A percentile compares a stretch with the other conserved stretches of the same genome.
phyloP scores from a whole-genome alignment of 176 grass and related monocot species.

The Oryza punctata region DNA sequence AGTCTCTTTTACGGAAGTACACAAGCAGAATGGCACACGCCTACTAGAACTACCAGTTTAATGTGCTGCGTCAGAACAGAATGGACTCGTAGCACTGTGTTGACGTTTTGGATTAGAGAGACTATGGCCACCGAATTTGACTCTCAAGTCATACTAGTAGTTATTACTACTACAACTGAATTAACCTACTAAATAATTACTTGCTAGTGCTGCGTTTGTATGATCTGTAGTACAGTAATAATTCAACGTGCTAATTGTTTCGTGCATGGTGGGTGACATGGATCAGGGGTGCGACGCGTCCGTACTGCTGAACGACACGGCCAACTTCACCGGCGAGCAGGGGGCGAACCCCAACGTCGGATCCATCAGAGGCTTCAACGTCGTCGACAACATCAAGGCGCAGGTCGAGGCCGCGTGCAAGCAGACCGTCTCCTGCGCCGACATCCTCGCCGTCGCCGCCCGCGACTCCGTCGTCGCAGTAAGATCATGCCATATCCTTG shows the following conservation, averaged over 20 bases:
- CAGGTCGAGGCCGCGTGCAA: slow-evolving; percentile 51
- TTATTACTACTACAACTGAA: neutral
- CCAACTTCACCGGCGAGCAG: slow-evolving; percentile 61
- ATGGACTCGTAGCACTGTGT: neutral
- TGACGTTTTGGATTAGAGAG: neutral
- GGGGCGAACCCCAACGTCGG: slow-evolving; percentile 26
- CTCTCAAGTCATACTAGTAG: neutral
- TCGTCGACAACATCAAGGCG: slow-evolving; percentile 58
- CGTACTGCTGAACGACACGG: slow-evolving; percentile 54
- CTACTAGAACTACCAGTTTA: neutral
- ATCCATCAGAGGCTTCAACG: slow-evolving; percentile 51
- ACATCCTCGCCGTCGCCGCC: slow-evolving; percentile 74
- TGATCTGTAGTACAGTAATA: neutral
- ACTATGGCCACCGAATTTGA: neutral
- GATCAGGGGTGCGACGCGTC: slow-evolving; percentile 58
- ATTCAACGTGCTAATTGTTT: neutral
- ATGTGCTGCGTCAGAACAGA: neutral
- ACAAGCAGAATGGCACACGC: neutral
- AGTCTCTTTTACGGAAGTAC: neutral
- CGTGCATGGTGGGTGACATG: neutral
- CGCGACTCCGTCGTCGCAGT: slow-evolving; percentile 80
- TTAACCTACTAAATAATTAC: too few species aligned
- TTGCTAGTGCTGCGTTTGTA: neutral
- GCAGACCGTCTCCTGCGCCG: slow-evolving; percentile 75
- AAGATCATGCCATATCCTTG: neutral